These are phyloP conservation scores for Cystobasidium sp. DNA, from an alignment of 1,284 basidiomycete species.

Conservation along the genomic window DNA sequence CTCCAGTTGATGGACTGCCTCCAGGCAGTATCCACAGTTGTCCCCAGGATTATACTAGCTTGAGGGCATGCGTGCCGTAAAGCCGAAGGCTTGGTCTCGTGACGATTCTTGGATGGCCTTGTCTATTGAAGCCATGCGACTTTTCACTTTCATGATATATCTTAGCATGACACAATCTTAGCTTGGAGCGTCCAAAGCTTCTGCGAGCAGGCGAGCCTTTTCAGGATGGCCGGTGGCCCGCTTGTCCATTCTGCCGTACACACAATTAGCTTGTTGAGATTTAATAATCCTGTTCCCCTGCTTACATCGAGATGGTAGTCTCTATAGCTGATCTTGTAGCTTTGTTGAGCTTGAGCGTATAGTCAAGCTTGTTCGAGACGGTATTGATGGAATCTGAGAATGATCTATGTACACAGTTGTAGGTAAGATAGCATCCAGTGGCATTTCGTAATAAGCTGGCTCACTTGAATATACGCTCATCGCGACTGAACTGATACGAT, in stretches of 20 bases:
- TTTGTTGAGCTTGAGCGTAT: constrained; percentile 22
- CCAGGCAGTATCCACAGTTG: too few species aligned
- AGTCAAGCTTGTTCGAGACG: constrained; percentile 7
- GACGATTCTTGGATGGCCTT: neutral
- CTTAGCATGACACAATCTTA: neutral
- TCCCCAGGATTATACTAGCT: too few species aligned
- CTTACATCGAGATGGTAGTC: constrained; percentile 33
- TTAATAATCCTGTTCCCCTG: neutral
- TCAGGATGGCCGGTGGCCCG: constrained; percentile 36
- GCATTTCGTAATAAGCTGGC: neutral
- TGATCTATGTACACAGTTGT: neutral
- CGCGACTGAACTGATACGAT: constrained; percentile 46
- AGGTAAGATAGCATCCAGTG: neutral
- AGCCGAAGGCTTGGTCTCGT: neutral
- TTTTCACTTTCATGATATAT: neutral
- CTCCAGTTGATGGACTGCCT: neutral
- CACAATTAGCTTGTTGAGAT: neutral
- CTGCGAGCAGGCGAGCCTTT: constrained; percentile 26
- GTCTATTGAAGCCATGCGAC: neutral
- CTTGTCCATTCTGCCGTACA: constrained; percentile 23
- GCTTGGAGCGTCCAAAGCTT: constrained; percentile 25
- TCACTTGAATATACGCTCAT: constrained; percentile 44
- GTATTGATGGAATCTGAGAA: constrained; percentile 35
- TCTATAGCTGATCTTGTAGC: constrained; percentile 15
- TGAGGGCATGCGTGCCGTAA: too few species aligned